phyloP scores from a whole-genome alignment of 345 rosid genomes.

The Corchorus olitorius region DNA sequence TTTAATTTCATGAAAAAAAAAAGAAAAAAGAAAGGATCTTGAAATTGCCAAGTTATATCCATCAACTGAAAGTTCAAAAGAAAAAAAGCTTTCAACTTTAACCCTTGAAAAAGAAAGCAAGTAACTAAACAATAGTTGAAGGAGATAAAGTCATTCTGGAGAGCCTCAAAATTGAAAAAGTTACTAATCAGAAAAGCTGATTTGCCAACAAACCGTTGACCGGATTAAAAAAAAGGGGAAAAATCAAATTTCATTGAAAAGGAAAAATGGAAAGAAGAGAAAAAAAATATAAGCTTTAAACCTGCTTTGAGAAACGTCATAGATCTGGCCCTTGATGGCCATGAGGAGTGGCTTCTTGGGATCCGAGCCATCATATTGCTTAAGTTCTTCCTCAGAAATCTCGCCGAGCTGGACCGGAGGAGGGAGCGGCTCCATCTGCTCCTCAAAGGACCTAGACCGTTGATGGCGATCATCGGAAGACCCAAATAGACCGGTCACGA shows the following conservation, averaged over 20 bases:
- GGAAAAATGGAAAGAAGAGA: not conserved
- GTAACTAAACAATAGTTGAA: too few species aligned
- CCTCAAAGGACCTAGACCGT: conserved; percentile 45
- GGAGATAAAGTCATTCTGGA: not conserved
- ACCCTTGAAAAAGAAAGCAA: too few species aligned
- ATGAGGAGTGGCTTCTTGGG: conserved; percentile 85
- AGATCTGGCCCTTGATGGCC: conserved; percentile 99
- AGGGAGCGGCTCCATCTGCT: conserved; percentile 73
- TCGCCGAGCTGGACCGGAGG: conserved; percentile 95
- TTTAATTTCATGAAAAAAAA: not conserved
- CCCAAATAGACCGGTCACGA: conserved; percentile 62
- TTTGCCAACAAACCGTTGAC: conserved; percentile 1
- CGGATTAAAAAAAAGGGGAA: not conserved
- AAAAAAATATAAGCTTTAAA: conserved; percentile 12
- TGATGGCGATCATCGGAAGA: conserved; percentile 49
- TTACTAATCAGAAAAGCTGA: not conserved
- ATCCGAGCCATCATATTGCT: conserved; percentile 81
- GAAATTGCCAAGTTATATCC: not conserved
- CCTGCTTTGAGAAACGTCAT: conserved; percentile 98
- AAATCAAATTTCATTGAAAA: not conserved
- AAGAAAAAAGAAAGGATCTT: not conserved
- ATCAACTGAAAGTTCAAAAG: too few species aligned
- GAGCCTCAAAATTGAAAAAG: conserved; percentile 7
- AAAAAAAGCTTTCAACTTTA: too few species aligned
- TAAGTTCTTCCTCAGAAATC: conserved; percentile 78